Evolutionary conservation across 2,329 filamentous ascomycete species (phyloP), one percentile per base, ranked within the genome.

Genomic region (Penicillium sp.): DNA sequence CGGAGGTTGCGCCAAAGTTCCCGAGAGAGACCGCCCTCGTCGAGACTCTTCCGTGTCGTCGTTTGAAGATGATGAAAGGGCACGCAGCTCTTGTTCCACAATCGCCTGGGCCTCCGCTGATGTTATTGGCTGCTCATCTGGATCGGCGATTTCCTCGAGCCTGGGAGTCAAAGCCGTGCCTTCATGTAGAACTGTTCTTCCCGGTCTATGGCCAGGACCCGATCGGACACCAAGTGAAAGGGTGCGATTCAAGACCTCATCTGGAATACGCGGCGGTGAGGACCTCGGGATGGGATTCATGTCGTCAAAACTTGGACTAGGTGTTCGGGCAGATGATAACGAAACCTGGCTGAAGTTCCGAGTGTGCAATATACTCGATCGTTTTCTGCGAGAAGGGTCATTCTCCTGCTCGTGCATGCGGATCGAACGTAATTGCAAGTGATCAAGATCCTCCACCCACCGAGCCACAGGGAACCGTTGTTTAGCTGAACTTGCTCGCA

Each of bases 401-500:
- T 36, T 36, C 34, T 36, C 34, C n/a, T 36, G 34, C 14, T 78
- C 72, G 66, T 82, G 79, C 24, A 85, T 77, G 47, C 79, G 79
- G 63, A 88, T 87, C 0, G 84, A 78, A 13, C 80, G 83, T 14
- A 73, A 73, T 63, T 88, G 85, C 18, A 88, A 76, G 34, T 81
- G 83, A 56, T 86, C 84, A 5, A 88, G 75, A 58, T 85, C 83
- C 62, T 86, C 81, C 46, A 86, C 78, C 85, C 85, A 88, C 65
- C 87, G 83, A 7, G 82, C 82, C n/a, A 88, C 84, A 14, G 85
- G 85, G 73, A 88, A 88, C 41, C 85, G 79, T 63, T 88, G 85
- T 62, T 84, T 83, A 1, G 82, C 83, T 36, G 83, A 85, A 57
- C 83, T 77, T 32, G 85, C 85, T 67, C 85, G 78, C 85, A 88